A percentile compares a stretch with the other conserved stretches of the same genome.
phyloP scores from a whole-genome alignment of 225 moss, liverwort and hornwort genomes.

The Sphagnum tenellum region DNA sequence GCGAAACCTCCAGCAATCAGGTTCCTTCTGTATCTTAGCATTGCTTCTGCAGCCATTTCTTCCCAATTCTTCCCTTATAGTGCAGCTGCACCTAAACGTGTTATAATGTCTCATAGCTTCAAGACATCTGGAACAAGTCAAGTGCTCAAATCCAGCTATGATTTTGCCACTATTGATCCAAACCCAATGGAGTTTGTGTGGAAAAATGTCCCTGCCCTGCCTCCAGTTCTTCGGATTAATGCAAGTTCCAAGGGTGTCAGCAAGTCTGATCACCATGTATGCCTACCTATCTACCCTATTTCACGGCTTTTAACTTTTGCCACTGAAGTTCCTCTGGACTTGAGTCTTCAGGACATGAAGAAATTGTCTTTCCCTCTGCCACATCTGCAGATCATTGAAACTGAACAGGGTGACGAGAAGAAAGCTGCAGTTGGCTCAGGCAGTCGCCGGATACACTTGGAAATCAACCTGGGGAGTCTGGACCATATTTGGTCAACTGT shows the following conservation, averaged over 20 bases:
- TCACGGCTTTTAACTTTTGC: conserved; percentile 63
- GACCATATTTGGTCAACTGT: conserved; percentile 81
- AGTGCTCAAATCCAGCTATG: conserved; percentile 49
- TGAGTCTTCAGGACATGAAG: conserved; percentile 17
- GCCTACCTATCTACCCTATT: conserved; percentile 78
- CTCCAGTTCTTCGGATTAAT: conserved; percentile 35
- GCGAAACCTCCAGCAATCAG: conserved; percentile 64
- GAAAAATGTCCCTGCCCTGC: conserved; percentile 59
- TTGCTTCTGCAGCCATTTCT: conserved; percentile 70
- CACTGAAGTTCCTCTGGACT: conserved; percentile 36
- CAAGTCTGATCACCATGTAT: conserved; percentile 45
- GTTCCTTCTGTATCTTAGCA: conserved; percentile 71
- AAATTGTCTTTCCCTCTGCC: conserved; percentile 26
- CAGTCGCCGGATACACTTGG: conserved; percentile 60
- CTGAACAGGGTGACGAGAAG: conserved; percentile 13
- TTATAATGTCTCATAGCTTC: conserved; percentile 67
- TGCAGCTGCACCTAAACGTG: conserved; percentile 61
- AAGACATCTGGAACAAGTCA: conserved; percentile 56
- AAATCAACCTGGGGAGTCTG: conserved; percentile 73
- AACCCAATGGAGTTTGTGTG: conserved; percentile 84
- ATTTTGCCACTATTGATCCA: conserved; percentile 84
- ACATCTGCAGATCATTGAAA: conserved; percentile 26
- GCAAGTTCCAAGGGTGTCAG: conserved; percentile 41
- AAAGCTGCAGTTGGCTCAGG: not conserved
- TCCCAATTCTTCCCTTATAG: conserved; percentile 83